Percentiles rank a stretch among this genome's conserved stretches.
phyloP scores from a whole-genome alignment of 2,329 filamentous ascomycete species.

The Botrytis byssoidea region DNA sequence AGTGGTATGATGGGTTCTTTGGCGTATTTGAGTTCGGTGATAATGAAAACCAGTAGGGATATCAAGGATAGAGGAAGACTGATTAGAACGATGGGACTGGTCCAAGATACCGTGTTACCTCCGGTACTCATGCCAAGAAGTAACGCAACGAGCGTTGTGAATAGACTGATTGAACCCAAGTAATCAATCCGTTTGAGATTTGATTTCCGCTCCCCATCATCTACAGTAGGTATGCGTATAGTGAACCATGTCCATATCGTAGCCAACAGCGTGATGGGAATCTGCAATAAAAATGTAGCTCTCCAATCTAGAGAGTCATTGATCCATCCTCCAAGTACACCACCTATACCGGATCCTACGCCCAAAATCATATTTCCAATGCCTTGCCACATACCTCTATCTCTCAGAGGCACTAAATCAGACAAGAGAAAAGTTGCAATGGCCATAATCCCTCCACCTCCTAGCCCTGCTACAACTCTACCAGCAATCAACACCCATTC shows the following conservation, averaged over 20 bases:
- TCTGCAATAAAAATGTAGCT: conserved; percentile 20
- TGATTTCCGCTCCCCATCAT: conserved; percentile 5
- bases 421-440: conserved; percentile 40
- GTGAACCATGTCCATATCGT: conserved; percentile 13
- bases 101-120: conserved; percentile 59
- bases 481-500: conserved; percentile 65
- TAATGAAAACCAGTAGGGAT: conserved; percentile 54
- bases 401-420: conserved; percentile 15
- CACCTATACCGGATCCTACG: conserved; percentile 66
- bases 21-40: conserved; percentile 52
- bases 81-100: conserved; percentile 54
- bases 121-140: conserved; percentile 67
- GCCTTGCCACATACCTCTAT: conserved; percentile 61
- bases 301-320: conserved; percentile 73
- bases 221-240: conserved; percentile 10
- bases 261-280: conserved; percentile 13
- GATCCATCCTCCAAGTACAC: conserved; percentile 67
- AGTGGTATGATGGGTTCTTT: conserved; percentile 56
- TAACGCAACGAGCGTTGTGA: conserved; percentile 66
- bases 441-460: conserved; percentile 65
- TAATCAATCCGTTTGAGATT: conserved; percentile 65
- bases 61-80: conserved; percentile 24
- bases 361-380: conserved; percentile 70
- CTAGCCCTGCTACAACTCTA: conserved; percentile 54
- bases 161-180: conserved; percentile 63